Conservation (phyloP, 306 rosid species). For the Begonia masoniana region DNA sequence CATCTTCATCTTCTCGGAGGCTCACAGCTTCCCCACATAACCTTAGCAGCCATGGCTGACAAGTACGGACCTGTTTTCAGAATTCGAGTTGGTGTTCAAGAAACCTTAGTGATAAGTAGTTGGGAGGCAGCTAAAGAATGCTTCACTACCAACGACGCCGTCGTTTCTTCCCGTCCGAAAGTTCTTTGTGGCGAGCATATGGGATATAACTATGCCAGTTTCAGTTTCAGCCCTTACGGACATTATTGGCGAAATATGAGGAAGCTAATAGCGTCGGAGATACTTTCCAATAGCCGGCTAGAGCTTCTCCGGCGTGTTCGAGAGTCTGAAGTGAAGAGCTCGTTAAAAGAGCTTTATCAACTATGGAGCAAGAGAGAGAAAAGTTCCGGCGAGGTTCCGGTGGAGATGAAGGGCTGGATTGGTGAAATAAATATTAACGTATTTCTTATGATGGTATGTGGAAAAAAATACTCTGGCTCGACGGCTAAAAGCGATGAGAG, state of each 20-base stretch:
- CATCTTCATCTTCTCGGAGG: slow-evolving; percentile 7
- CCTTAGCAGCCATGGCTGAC: background rate
- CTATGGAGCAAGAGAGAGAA: background rate
- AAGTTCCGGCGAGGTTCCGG: background rate
- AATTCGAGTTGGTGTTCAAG: background rate
- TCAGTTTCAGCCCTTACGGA: slow-evolving; percentile 1
- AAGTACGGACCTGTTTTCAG: slow-evolving; percentile 1
- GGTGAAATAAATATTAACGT: background rate
- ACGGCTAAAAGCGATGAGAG: background rate
- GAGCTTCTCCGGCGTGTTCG: background rate
- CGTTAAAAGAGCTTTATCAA: background rate
- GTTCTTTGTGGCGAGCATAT: background rate
- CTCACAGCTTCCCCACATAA: background rate
- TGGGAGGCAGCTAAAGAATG: slow-evolving; percentile 3
- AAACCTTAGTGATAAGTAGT: background rate
- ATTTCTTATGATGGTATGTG: background rate
- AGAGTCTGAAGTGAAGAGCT: background rate
- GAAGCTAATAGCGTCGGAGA: background rate
- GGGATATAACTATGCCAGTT: slow-evolving; percentile 2
- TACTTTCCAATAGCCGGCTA: background rate
- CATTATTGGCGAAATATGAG: background rate
- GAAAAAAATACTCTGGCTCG: background rate
- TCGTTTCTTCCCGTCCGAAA: background rate
- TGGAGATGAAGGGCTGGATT: background rate
- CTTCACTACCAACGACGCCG: slow-evolving; percentile 2